Base-by-base conservation (phyloP, 257 asterid genomes). In the Sherardia arvensis region DNA sequence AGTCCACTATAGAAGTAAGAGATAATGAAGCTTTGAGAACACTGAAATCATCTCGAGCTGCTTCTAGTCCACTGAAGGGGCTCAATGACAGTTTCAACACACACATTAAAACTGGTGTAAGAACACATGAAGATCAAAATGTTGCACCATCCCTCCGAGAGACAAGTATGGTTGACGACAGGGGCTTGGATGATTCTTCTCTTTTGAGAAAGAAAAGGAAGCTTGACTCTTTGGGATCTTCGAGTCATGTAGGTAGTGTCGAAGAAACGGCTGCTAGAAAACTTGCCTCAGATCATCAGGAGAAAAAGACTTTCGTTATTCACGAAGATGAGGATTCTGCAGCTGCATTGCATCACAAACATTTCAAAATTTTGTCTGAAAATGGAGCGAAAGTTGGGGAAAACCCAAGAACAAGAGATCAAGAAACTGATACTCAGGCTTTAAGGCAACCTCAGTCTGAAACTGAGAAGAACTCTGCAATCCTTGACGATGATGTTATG, bases 1-100 rank as follows among this genome's bases (percentile, higher is more conserved):
- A 83, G 78, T 66, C 75, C 25, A 73, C 76, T 53, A 66, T 69
- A 67, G 97, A 93, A 65, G 75, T 34, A 68, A 93, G 83, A 65
- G 96, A 85, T 47, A 90, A 87, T 65, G 87, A 77, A 69, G 79
- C 77, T 68, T 72, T 93, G 78, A 81, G 92, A 76, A 81, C 47
- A 64, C 72, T 87, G 69, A 89, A 78, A 70, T 53, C 68, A 49
- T 74, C 79, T 29, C 68, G 59, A 65, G 67, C 66, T 60, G 59
- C 60, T 28, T 21, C 69, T 34, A 40, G n/a, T 56, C 58, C 71
- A 18, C 43, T 65, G 22, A 66, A 63, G 33, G 2, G 20, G 22
- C 30, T 27, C 18, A 55, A 30, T 64, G 53, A 68, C 23, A 58
- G 58, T 54, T 57, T 36, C 34, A 69, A 69, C 33, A 77, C 62